Base-by-base conservation (phyloP, 73 alveolate genomes). In the Symbiodinium pilosum region DNA sequence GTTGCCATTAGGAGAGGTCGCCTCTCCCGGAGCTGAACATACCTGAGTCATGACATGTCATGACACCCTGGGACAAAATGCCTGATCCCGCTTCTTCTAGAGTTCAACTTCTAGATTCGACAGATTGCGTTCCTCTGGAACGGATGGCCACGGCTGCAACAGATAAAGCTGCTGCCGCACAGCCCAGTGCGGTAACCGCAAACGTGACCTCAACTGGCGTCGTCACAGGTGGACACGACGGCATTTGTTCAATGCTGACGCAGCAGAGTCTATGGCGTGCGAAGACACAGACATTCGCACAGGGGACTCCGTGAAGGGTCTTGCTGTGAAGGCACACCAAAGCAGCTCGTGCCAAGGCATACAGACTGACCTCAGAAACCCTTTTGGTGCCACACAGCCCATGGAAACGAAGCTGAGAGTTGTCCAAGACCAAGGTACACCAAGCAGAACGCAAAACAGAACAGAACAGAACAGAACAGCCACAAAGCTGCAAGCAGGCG, bases 341-440 rank as follows among this genome's bases (percentile, higher is more conserved):
- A 91, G 81, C 97, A 91, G 75, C 88, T 41, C 18, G 81, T 18
- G 18, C 97, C 97, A 42, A 91, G 77, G 87, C 94, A 87, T 11
- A 87, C 30, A n/a, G 68, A 3, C 16, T 41, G 71, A 40, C 94
- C 94, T 87, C 20, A 20, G 44, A 14, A 12, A 41, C 41, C n/a
- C n/a, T n/a, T n/a, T n/a, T n/a, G n/a, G n/a, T n/a, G n/a, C n/a
- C n/a, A n/a, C n/a, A n/a, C n/a, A n/a, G n/a, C n/a, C n/a, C n/a
- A n/a, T n/a, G n/a, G n/a, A n/a, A n/a, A n/a, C n/a, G n/a, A n/a
- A n/a, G n/a, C n/a, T n/a, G n/a, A n/a, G n/a, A n/a, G n/a, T n/a
- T n/a, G n/a, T n/a, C n/a, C n/a, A n/a, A n/a, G n/a, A n/a, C n/a
- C n/a, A n/a, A n/a, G n/a, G n/a, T n/a, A n/a, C n/a, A n/a, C n/a